Conservation (phyloP, 2,329 filamentous ascomycete genomes). For the Xylariomycetidae sp. region DNA sequence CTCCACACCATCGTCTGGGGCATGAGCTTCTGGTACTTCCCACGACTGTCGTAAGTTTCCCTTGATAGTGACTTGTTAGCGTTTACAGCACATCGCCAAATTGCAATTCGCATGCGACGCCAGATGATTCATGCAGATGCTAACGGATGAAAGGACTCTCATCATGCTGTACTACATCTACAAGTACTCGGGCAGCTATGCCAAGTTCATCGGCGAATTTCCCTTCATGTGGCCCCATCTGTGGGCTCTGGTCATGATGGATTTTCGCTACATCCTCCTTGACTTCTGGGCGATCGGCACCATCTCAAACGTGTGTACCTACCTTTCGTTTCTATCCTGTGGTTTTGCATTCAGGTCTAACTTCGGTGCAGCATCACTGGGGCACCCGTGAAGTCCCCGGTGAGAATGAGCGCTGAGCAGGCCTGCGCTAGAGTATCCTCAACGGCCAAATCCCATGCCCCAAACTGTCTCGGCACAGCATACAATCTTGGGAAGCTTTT, state of each 20-base stretch:
- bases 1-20: constrained; percentile 5
- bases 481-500: too few relatives aligned
- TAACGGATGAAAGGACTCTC: too few relatives aligned
- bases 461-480: too few relatives aligned
- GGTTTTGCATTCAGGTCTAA: too few relatives aligned
- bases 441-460: too few relatives aligned
- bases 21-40: background rate
- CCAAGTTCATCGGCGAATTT: constrained; percentile 40
- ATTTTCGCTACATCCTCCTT: constrained; percentile 7
- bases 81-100: too few relatives aligned
- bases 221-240: constrained; percentile 8
- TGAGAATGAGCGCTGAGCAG: background rate
- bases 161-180: constrained; percentile 41
- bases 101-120: background rate
- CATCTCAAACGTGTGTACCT: too few relatives aligned
- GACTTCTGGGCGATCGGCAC: constrained; percentile 6
- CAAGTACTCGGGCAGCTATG: constrained; percentile 35
- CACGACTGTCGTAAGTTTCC: constrained; percentile 21
- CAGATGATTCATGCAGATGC: background rate
- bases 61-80: too few relatives aligned
- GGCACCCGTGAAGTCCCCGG: constrained; percentile 1
- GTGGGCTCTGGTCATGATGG: constrained; percentile 3
- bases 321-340: too few relatives aligned
- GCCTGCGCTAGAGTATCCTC: too few relatives aligned
- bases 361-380: background rate